Evolutionary conservation across 2,329 filamentous ascomycete genomes (phyloP).

Genomic region (Calonectria hawksworthii): DNA sequence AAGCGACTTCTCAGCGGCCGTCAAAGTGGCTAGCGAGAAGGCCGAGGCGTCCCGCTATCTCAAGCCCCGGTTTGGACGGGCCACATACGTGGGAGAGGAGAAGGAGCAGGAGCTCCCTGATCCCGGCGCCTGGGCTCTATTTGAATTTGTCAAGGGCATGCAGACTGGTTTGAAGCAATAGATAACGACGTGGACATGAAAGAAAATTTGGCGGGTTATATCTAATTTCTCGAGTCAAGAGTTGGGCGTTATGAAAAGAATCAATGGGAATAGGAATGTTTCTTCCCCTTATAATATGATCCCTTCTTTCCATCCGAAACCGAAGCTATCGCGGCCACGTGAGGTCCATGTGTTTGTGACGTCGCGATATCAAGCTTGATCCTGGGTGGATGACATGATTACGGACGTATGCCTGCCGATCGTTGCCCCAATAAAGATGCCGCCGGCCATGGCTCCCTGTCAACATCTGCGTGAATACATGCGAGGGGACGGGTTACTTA

Average conservation of each 20-base stretch:
- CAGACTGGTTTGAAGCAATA: constrained; percentile 15
- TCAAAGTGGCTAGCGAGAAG: constrained; percentile 43
- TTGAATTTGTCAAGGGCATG: constrained; percentile 39
- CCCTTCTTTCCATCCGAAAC: background rate
- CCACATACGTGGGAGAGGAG: constrained; percentile 47
- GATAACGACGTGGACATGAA: background rate
- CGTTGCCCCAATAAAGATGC: constrained; percentile 1
- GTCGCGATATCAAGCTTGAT: background rate
- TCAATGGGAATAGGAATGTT: background rate
- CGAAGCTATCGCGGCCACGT: background rate
- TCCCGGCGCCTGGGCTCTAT: constrained; percentile 50
- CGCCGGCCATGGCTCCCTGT: background rate
- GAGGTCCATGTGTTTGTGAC: background rate
- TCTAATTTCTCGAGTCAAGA: constrained; percentile 2
- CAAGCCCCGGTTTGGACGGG: constrained; percentile 46
- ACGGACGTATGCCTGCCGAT: background rate
- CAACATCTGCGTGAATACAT: background rate
- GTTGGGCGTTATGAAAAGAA: constrained; percentile 4
- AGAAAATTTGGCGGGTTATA: background rate
- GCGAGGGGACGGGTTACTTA: background rate
- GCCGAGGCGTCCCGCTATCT: constrained; percentile 46
- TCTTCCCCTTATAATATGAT: background rate
- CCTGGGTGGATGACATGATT: background rate
- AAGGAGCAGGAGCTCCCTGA: constrained; percentile 47
- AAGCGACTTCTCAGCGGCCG: constrained; percentile 16